These are phyloP conservation scores for Colletotrichum godetiae DNA, from an alignment of 2,329 filamentous ascomycete genomes.

Conservation along the genomic window DNA sequence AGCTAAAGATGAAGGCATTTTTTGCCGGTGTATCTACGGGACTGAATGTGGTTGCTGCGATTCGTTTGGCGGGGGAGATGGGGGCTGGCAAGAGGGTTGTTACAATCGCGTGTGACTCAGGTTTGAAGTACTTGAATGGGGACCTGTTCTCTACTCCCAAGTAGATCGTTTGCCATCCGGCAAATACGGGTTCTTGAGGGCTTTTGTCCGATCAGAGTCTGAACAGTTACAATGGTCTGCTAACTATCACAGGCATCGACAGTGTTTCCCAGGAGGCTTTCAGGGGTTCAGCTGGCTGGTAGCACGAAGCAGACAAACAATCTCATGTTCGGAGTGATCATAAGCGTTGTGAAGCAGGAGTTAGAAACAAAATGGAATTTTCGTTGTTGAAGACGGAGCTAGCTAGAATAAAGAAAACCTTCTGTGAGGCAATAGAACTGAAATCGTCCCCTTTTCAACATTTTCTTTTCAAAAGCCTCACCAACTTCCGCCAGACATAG, in stretches of 20 bases:
- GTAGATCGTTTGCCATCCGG: not conserved
- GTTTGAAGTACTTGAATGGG: constrained; percentile 21
- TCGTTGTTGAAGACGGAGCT: not conserved
- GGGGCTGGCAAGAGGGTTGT: constrained; percentile 12
- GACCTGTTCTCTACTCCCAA: constrained; percentile 33
- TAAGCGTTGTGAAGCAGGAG: not conserved
- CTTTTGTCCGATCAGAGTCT: not conserved
- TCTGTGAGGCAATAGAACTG: not conserved
- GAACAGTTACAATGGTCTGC: not conserved
- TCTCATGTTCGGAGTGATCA: not conserved
- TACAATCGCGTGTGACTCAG: constrained; percentile 22
- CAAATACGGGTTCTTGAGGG: not conserved
- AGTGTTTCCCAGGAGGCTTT: not conserved
- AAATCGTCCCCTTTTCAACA: not conserved
- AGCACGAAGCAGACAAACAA: not conserved
- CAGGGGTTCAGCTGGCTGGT: not conserved
- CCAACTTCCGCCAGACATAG: not conserved
- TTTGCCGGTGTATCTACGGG: constrained; percentile 13
- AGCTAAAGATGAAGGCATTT: constrained; percentile 15
- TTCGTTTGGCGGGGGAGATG: constrained; percentile 14
- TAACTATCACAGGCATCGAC: not conserved
- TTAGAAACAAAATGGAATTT: not conserved
- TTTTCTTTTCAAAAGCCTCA: not conserved
- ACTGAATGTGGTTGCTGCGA: not conserved
- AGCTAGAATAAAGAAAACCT: not conserved